Percentiles rank a stretch among this genome's conserved stretches.
Conservation (phyloP, 1,139 yeast species). For the Sugiyamaella grinbergsii region DNA sequence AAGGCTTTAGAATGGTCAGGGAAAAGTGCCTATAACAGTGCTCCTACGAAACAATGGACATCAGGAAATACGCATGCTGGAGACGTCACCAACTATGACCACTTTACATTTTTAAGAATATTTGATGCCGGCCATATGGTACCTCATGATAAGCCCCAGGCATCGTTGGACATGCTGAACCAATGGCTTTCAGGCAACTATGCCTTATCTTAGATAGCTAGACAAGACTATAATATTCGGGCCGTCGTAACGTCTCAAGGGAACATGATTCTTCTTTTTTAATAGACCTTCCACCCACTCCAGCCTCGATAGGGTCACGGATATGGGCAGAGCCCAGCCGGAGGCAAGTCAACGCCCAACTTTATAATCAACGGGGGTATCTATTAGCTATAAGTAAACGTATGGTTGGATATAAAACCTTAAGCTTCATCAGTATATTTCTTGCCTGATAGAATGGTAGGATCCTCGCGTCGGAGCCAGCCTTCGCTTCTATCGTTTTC, state of each 20-base stretch:
- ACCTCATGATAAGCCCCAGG: slow-evolving; percentile 78
- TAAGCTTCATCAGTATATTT: background rate
- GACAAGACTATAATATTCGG: background rate
- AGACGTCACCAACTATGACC: slow-evolving; percentile 55
- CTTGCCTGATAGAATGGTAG: slow-evolving; percentile 6
- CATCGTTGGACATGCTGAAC: slow-evolving; percentile 73
- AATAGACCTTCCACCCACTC: no score
- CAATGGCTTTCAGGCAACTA: slow-evolving; percentile 58
- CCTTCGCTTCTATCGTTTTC: slow-evolving; percentile 25
- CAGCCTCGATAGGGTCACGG: no score
- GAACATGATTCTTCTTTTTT: no score
- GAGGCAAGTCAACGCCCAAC: no score
- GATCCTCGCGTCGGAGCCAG: slow-evolving; percentile 26
- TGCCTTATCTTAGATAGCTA: slow-evolving; percentile 32
- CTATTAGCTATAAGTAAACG: background rate
- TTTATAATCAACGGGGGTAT: no score
- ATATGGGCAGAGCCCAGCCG: no score
- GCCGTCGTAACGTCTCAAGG: no score
- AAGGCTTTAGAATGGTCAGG: slow-evolving; percentile 64
- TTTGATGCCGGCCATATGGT: slow-evolving; percentile 72
- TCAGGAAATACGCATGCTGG: slow-evolving; percentile 47
- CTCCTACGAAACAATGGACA: slow-evolving; percentile 43
- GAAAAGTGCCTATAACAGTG: slow-evolving; percentile 35
- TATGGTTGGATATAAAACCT: background rate
- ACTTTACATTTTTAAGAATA: slow-evolving; percentile 63